phyloP scores from a whole-genome alignment of 2,329 filamentous ascomycete species.

The Penicillium glabrum region DNA sequence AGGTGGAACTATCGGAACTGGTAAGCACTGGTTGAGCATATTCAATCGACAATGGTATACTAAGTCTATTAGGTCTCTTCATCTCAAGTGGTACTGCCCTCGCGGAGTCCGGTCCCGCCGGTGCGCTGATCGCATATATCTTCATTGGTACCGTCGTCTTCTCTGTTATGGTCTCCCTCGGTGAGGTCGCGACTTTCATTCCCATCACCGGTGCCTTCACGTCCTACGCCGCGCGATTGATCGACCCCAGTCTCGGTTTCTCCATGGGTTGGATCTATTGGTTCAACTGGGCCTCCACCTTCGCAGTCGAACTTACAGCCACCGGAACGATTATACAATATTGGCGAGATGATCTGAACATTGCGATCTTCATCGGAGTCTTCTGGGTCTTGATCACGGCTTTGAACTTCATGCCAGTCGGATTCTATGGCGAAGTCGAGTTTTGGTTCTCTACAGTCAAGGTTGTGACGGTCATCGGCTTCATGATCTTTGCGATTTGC shows the following conservation, averaged over 20 bases:
- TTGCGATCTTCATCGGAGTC: constrained; percentile 70
- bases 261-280: constrained; percentile 82
- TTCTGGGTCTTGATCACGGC: constrained; percentile 70
- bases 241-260: constrained; percentile 70
- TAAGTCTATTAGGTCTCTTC: constrained; percentile 58
- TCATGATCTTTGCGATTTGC: constrained; percentile 74
- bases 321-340: constrained; percentile 74
- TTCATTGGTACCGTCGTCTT: constrained; percentile 72
- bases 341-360: constrained; percentile 63
- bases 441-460: constrained; percentile 78
- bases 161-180: constrained; percentile 66
- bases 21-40: constrained; percentile 6
- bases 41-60: neutral
- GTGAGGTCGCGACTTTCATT: constrained; percentile 73
- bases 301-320: constrained; percentile 70
- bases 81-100: constrained; percentile 65
- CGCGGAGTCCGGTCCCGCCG: constrained; percentile 62
- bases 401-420: constrained; percentile 69
- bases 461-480: constrained; percentile 70
- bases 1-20: constrained; percentile 27
- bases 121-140: constrained; percentile 65
- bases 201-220: constrained; percentile 76
- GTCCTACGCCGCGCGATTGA: constrained; percentile 71
- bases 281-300: constrained; percentile 74
- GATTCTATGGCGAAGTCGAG: constrained; percentile 73